phyloP scores from a whole-genome alignment of 2,329 filamentous ascomycete genomes.

The Ceratocystis eucalypticola region DNA sequence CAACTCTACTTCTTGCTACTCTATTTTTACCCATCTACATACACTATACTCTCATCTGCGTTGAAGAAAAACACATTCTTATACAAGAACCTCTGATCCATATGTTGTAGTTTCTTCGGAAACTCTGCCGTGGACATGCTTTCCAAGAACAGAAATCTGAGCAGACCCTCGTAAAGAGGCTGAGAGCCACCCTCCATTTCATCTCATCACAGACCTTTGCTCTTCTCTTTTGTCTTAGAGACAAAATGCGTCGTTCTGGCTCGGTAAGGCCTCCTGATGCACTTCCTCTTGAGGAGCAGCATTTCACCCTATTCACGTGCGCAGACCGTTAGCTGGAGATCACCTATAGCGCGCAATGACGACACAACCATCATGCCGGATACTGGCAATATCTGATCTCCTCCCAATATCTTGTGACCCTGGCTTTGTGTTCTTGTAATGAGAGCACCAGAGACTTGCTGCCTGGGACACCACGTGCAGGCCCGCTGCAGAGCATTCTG shows the following conservation, averaged over 20 bases:
- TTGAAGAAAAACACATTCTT: conserved; percentile 17
- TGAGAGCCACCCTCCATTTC: conserved; percentile 9
- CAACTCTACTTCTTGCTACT: background rate
- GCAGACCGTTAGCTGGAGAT: background rate
- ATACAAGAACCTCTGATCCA: conserved; percentile 16
- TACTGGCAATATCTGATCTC: background rate
- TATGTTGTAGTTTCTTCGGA: conserved; percentile 12
- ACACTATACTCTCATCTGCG: conserved; percentile 10
- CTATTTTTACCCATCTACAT: background rate
- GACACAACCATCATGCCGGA: conserved; percentile 1
- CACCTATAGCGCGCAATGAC: conserved; percentile 4
- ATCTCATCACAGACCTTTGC: conserved; percentile 17
- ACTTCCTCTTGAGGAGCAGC: background rate
- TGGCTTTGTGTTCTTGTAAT: background rate
- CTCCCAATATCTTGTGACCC: background rate
- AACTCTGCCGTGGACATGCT: conserved; percentile 4
- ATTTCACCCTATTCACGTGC: background rate
- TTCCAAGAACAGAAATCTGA: conserved; percentile 40
- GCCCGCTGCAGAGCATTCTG: background rate
- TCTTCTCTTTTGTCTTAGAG: background rate
- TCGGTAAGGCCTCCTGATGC: conserved; percentile 8
- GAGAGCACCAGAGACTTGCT: background rate
- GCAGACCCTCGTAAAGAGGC: conserved; percentile 24
- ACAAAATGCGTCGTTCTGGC: background rate
- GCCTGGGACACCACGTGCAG: background rate